Conservation (phyloP, 768 basidiomycete species). For the Lentinula detonsa region DNA sequence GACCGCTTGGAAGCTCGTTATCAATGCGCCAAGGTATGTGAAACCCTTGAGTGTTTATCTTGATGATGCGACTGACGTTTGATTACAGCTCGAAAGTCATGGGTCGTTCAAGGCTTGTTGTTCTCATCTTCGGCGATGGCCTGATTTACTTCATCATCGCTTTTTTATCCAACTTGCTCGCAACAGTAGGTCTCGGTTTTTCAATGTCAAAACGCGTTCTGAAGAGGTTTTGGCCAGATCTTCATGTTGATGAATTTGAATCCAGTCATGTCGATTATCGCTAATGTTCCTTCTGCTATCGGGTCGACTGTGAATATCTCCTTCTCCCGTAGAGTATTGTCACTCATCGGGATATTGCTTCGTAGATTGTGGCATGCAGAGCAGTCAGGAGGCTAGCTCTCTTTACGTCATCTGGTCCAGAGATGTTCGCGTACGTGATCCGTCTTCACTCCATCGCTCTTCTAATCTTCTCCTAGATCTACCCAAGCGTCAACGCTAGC, state of each 20-base stretch:
- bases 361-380: conserved; percentile 10
- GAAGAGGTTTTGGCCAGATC: conserved; percentile 18
- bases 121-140: conserved; percentile 55
- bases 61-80: not conserved
- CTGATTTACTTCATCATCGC: conserved; percentile 74
- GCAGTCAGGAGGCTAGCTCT: conserved; percentile 36
- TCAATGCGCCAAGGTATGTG: conserved; percentile 21
- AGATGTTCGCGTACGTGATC: conserved; percentile 6
- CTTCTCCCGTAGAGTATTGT: not conserved
- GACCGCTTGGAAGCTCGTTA: conserved; percentile 57
- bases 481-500: conserved; percentile 11
- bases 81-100: conserved; percentile 9
- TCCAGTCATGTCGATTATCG: conserved; percentile 48
- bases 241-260: conserved; percentile 51
- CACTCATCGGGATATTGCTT: not conserved
- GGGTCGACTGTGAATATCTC: conserved; percentile 46
- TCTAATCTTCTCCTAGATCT: not conserved
- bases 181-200: conserved; percentile 29
- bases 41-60: conserved; percentile 46
- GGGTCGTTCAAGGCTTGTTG: conserved; percentile 17
- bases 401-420: conserved; percentile 19
- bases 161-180: conserved; percentile 65
- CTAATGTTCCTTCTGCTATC: conserved; percentile 51
- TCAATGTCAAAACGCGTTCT: not conserved
- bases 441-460: not conserved